phyloP scores from a whole-genome alignment of 805 yeast genomes.

The Candida montana region DNA sequence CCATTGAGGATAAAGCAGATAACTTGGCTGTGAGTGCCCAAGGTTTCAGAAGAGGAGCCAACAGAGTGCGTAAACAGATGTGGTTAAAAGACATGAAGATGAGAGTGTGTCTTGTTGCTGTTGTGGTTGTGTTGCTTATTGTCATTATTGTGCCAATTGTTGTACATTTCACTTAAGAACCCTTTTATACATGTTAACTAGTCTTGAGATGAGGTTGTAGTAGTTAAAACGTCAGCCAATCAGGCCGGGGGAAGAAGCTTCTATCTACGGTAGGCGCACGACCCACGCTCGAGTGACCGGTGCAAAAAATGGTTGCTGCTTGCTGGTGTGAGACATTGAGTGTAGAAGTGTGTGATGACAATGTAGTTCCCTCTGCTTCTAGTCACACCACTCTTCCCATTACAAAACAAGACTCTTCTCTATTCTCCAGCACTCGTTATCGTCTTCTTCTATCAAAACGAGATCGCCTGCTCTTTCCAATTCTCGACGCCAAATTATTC shows the following conservation, averaged over 20 bases:
- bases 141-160: slow-evolving; percentile 91
- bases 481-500: too few species aligned
- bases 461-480: too few species aligned
- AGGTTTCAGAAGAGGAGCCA: slow-evolving; percentile 94
- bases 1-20: slow-evolving; percentile 89
- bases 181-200: not conserved
- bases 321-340: too few species aligned
- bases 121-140: slow-evolving; percentile 73
- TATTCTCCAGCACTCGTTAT: too few species aligned
- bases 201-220: not conserved
- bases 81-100: slow-evolving; percentile 98
- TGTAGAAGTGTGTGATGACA: too few species aligned
- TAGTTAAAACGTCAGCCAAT: slow-evolving; percentile 1
- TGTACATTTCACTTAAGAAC: slow-evolving; percentile 61
- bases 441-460: too few species aligned
- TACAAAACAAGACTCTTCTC: too few species aligned
- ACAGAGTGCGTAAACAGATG: slow-evolving; percentile 96
- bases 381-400: too few species aligned
- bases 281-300: not conserved
- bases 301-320: not conserved
- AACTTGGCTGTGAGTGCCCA: slow-evolving; percentile 88
- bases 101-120: slow-evolving; percentile 83
- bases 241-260: not conserved
- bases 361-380: too few species aligned
- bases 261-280: not conserved